Evolutionary conservation across 2,329 filamentous ascomycete species (phyloP), one percentile per base, ranked within the genome.

Genomic region (Ophiostoma populinum): DNA sequence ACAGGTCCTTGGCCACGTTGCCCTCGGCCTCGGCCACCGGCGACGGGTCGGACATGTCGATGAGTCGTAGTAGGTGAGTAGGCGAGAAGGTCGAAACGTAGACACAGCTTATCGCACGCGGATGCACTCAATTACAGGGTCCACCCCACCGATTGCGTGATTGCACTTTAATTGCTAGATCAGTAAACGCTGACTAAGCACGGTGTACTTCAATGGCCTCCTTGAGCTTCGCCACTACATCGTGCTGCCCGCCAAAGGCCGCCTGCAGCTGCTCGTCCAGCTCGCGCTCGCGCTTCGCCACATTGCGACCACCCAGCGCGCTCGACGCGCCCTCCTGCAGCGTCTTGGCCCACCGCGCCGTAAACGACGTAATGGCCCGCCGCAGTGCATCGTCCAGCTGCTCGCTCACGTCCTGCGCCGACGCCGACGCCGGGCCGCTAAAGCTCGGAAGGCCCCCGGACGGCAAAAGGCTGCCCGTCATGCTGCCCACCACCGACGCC

Each of bases 1-100:
- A 80, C 40, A 98, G 63, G 58, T 98, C 90, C 64, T 95, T 98
- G 49, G 75, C 62, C 33, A 55, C 57, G 37, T 56, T 53, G 41
- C 49, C 52, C 33, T 44, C 41, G 21, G 27, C 34, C 19, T 29
- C 36, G 12, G 39, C 30, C 39, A 40, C 37, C 27, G 30, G n/a
- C n/a, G n/a, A n/a, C n/a, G n/a, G n/a, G n/a, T n/a, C n/a, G n/a
- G n/a, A n/a, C n/a, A n/a, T n/a, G n/a, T n/a, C n/a, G n/a, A n/a
- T n/a, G n/a, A n/a, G n/a, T n/a, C n/a, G n/a, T n/a, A n/a, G n/a
- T n/a, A n/a, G n/a, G n/a, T n/a, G n/a, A n/a, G n/a, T n/a, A n/a
- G n/a, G n/a, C n/a, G n/a, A n/a, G n/a, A n/a, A n/a, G n/a, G n/a
- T n/a, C n/a, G n/a, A n/a, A n/a, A n/a, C n/a, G n/a, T n/a, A n/a